Evolutionary conservation across 2,329 filamentous ascomycete species (phyloP), one percentile per base, ranked within the genome.

Genomic region (Ophiosphaerella narmari): DNA sequence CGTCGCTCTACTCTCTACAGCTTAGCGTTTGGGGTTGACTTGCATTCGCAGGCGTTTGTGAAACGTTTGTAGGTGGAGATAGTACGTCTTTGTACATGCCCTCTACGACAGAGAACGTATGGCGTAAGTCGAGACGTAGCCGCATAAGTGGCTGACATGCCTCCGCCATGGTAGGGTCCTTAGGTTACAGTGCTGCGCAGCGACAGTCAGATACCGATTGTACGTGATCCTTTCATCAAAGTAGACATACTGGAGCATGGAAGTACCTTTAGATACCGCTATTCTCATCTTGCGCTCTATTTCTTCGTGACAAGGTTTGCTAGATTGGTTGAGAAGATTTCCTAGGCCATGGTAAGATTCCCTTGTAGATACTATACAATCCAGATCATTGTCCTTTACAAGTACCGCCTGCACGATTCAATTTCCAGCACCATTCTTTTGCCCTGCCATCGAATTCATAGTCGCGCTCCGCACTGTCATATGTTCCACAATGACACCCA

Each of bases 391-490:
- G 57, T 59, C 62, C 54, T 39, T 59, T 47, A 54, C 54, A 38
- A 56, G 52, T 56, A 53, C 65, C 67, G 57, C 48, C 42, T 50
- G 42, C 54, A 59, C 61, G 62, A 65, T 59, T 46, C 42, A 48
- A 50, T 48, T 33, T 43, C 51, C 54, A 56, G 55, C 60, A 57
- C 58, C 68, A 72, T 72, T 72, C 69, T 65, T 60, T 52, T 58
- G 60, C 66, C 66, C 65, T 70, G 61, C 63, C 60, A 59, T 65
- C 61, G 63, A 67, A 66, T 62, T 63, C 67, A 62, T 62, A 65
- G 57, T 42, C 62, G 65, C 66, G 63, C 54, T 52, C 50, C 44
- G 39, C 52, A 50, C 47, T 60, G 55, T 62, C 60, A 57, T 48
- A 66, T 67, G 67, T 70, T 63, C 48, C 64, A 72, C 67, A 59